phyloP scores from a whole-genome alignment of 2,329 filamentous ascomycete genomes.

The Neurospora sp. region DNA sequence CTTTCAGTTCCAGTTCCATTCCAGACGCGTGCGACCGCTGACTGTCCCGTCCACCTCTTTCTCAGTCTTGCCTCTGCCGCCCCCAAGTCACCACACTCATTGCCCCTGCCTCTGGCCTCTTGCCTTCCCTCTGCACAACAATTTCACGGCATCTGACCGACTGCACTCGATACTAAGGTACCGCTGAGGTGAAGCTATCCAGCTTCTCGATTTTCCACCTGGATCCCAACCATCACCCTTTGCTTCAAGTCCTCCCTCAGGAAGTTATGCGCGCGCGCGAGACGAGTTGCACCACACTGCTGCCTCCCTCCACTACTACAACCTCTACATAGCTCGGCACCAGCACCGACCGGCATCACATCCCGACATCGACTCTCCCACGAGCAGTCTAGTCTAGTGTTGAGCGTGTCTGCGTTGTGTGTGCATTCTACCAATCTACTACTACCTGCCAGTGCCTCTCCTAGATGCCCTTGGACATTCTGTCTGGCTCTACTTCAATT shows the following conservation, averaged over 20 bases:
- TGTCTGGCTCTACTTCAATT: not conserved
- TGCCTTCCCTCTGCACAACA: not conserved
- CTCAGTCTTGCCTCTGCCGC: not conserved
- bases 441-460: not conserved
- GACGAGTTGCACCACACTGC: not conserved
- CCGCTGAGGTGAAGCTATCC: not conserved
- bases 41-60: not conserved
- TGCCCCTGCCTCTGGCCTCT: not conserved
- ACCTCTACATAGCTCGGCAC: not conserved
- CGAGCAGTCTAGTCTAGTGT: not conserved
- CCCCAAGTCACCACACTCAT: not conserved
- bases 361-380: not conserved
- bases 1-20: not conserved
- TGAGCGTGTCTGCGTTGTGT: not conserved
- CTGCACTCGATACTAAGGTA: not conserved
- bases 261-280: not conserved
- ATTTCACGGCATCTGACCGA: not conserved
- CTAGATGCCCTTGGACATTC: not conserved
- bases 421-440: not conserved
- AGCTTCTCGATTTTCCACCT: not conserved
- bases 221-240: not conserved
- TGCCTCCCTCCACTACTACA: not conserved
- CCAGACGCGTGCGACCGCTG: constrained; percentile 1
- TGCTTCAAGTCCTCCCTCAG: too few relatives aligned
- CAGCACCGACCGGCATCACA: not conserved